These are phyloP conservation scores for Glonium stellatum DNA, from an alignment of 495 filamentous ascomycete genomes.

Conservation along the genomic window DNA sequence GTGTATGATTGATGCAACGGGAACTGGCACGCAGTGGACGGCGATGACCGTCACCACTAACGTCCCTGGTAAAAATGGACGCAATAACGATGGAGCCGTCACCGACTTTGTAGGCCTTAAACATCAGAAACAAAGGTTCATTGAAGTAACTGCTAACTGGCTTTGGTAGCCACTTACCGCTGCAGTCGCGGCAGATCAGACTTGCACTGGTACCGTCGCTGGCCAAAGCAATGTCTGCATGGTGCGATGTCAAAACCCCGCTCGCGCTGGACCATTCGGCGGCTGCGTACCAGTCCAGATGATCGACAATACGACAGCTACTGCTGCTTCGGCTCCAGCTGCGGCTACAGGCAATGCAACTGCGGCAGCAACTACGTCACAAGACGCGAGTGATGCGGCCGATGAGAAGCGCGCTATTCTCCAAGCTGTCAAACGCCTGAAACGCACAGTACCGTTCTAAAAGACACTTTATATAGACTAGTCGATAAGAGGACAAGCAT, in stretches of 20 bases:
- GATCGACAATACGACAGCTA: conserved; percentile 15
- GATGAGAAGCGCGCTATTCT: not conserved
- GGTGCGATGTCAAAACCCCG: conserved; percentile 46
- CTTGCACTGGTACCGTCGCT: conserved; percentile 48
- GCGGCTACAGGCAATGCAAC: conserved; percentile 6
- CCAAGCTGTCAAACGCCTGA: too few species aligned
- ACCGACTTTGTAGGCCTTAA: conserved; percentile 22
- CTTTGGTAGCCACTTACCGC: conserved; percentile 31
- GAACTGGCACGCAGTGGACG: conserved; percentile 38
- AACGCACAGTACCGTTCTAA: too few species aligned
- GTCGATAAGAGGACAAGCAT: too few species aligned
- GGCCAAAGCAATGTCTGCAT: conserved; percentile 47
- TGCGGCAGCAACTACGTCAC: not conserved
- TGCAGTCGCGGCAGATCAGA: conserved; percentile 42
- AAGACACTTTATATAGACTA: too few species aligned
- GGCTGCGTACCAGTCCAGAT: conserved; percentile 50
- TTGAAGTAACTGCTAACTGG: not conserved
- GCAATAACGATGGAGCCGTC: conserved; percentile 11
- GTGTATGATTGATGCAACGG: conserved; percentile 45
- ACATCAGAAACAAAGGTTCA: not conserved
- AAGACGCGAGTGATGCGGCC: not conserved
- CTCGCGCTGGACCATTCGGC: conserved; percentile 47
- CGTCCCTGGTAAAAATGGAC: conserved; percentile 26
- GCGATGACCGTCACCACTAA: conserved; percentile 26
- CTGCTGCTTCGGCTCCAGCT: conserved; percentile 11